Percentiles rank a stretch among this genome's conserved stretches.
These are phyloP conservation scores for Ogataea haglerorum DNA, from an alignment of 805 yeast species.

Conservation along the genomic window DNA sequence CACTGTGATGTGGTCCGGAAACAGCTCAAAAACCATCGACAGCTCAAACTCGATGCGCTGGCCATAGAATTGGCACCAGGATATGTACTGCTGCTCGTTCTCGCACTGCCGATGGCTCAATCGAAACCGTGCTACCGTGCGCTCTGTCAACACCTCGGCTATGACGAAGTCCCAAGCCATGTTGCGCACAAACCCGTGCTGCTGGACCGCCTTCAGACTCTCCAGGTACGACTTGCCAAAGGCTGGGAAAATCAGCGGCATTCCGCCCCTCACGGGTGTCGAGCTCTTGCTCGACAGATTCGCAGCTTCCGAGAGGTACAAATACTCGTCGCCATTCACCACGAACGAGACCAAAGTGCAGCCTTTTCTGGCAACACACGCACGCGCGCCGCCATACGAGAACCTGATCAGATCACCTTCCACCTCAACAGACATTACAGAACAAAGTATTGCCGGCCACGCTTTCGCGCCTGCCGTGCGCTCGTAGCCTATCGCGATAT, in stretches of 20 bases:
- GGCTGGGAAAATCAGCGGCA: slow-evolving; percentile 21
- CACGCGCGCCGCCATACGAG: slow-evolving; percentile 12
- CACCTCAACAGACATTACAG: slow-evolving; percentile 16
- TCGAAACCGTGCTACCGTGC: slow-evolving; percentile 16
- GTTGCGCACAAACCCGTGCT: slow-evolving; percentile 24
- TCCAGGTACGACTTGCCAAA: slow-evolving; percentile 21
- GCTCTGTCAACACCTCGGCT: slow-evolving; percentile 17
- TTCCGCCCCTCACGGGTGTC: slow-evolving; percentile 21
- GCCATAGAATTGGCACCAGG: slow-evolving; percentile 17
- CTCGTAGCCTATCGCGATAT: no score
- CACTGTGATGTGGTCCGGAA: slow-evolving; percentile 4
- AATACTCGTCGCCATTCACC: slow-evolving; percentile 13
- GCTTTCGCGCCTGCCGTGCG: no score
- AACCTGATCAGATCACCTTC: slow-evolving; percentile 14
- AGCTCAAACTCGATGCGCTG: slow-evolving; percentile 14
- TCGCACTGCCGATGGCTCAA: slow-evolving; percentile 5
- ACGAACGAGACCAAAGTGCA: slow-evolving; percentile 18
- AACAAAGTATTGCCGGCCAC: background rate
- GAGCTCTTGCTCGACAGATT: slow-evolving; percentile 7
- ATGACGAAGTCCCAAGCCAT: slow-evolving; percentile 19
- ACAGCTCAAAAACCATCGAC: slow-evolving; percentile 9
- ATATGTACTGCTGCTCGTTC: slow-evolving; percentile 7
- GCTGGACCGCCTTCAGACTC: slow-evolving; percentile 17
- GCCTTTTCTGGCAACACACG: slow-evolving; percentile 16
- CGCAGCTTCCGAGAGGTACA: slow-evolving; percentile 17